Evolutionary conservation across 257 asterid species (phyloP).

Genomic region (Solanum bukasovii): DNA sequence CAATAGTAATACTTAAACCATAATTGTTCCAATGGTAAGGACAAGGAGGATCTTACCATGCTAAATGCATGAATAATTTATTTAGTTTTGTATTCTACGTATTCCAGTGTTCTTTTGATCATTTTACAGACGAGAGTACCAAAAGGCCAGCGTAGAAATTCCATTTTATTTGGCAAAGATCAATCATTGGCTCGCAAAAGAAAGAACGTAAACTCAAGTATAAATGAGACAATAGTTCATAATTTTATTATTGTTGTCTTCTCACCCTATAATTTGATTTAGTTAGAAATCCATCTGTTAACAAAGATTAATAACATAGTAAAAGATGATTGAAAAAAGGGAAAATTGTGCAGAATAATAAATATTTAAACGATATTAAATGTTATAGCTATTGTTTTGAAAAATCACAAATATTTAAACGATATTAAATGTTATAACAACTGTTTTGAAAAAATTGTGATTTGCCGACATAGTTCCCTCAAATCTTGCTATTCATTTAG

Average conservation of each 20-base stretch:
- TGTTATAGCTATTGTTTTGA: not conserved
- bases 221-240: not conserved
- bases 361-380: no score
- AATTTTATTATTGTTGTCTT: not conserved
- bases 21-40: not conserved
- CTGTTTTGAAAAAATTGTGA: not conserved
- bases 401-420: not conserved
- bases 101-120: not conserved
- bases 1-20: not conserved
- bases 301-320: not conserved
- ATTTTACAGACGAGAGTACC: not conserved
- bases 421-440: not conserved
- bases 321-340: not conserved
- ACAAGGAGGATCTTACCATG: not conserved
- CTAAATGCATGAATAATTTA: not conserved
- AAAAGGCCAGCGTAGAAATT: not conserved
- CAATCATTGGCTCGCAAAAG: not conserved
- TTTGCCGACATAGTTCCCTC: not conserved
- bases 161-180: not conserved
- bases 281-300: not conserved
- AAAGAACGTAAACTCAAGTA: not conserved
- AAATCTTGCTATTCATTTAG: not conserved
- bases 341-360: no score
- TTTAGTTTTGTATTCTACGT: not conserved
- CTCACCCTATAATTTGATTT: not conserved